These are phyloP conservation scores for Leccinum arenicola DNA, from an alignment of 768 basidiomycete genomes.

Conservation along the genomic window DNA sequence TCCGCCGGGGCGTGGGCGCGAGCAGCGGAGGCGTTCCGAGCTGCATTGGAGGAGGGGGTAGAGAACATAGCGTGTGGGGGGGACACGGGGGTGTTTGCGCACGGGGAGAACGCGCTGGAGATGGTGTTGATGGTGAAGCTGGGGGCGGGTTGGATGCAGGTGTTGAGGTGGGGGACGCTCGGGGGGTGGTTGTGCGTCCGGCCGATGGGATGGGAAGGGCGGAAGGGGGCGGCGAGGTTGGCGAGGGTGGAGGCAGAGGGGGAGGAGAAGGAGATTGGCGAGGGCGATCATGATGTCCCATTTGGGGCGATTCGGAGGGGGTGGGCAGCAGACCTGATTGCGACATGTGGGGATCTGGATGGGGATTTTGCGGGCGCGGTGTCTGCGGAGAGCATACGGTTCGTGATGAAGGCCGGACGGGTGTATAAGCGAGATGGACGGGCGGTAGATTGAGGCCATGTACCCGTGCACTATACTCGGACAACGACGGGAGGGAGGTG, in stretches of 20 bases:
- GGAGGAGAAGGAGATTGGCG: too few relatives aligned
- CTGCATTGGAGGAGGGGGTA: conserved; percentile 41
- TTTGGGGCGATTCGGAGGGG: conserved; percentile 54
- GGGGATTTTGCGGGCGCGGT: conserved; percentile 43
- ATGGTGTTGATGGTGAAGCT: conserved; percentile 57
- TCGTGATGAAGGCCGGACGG: conserved; percentile 59
- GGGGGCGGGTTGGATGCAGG: conserved; percentile 50
- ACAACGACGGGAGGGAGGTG: not conserved
- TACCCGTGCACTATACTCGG: not conserved
- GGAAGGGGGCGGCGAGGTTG: conserved; percentile 25
- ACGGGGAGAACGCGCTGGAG: conserved; percentile 60
- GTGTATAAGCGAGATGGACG: conserved; percentile 43
- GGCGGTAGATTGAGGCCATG: not conserved
- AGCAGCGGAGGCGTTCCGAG: conserved; percentile 40
- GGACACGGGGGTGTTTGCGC: conserved; percentile 62
- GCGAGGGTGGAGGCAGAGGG: conserved; percentile 21
- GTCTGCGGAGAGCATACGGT: conserved; percentile 43
- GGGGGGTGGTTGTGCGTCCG: conserved; percentile 58
- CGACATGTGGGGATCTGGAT: conserved; percentile 35
- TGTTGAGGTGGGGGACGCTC: conserved; percentile 56
- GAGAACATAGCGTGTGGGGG: conserved; percentile 59
- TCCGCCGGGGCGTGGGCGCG: conserved; percentile 36
- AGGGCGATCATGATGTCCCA: too few relatives aligned
- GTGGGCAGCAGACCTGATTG: conserved; percentile 53
- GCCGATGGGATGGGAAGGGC: conserved; percentile 45